Percentiles rank a stretch among this genome's conserved stretches.
Conservation (phyloP, 306 rosid genomes). For the Vigna unguiculata region DNA sequence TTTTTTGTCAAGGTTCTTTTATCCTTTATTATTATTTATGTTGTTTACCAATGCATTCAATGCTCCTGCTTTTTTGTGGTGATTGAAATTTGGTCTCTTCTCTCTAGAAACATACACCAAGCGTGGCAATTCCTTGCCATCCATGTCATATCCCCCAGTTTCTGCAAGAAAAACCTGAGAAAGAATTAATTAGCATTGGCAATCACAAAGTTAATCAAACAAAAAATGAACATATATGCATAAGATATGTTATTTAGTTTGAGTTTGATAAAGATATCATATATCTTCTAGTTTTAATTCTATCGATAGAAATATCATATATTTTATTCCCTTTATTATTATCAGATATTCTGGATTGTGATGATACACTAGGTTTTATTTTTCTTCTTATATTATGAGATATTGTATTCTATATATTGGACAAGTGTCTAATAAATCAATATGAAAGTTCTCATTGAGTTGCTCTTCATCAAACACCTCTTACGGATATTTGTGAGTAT, state of each 20-base stretch:
- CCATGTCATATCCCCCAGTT: constrained; percentile 59
- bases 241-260: background rate
- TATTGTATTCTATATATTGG: too few relatives aligned
- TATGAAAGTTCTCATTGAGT: too few relatives aligned
- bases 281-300: too few relatives aligned
- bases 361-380: too few relatives aligned
- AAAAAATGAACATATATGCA: constrained; percentile 24
- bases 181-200: background rate
- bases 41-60: constrained; percentile 70
- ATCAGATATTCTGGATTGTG: too few relatives aligned
- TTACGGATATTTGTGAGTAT: too few relatives aligned
- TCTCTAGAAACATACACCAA: constrained; percentile 79
- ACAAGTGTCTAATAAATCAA: too few relatives aligned
- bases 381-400: too few relatives aligned
- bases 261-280: too few relatives aligned
- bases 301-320: too few relatives aligned
- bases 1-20: background rate
- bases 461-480: too few relatives aligned
- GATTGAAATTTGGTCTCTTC: constrained; percentile 68
- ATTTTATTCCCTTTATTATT: too few relatives aligned
- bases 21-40: background rate
- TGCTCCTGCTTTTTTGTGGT: constrained; percentile 76
- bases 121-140: constrained; percentile 68
- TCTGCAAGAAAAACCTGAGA: constrained; percentile 68
- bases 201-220: constrained; percentile 5